Evolutionary conservation across 441 rosid species (phyloP).

Genomic region (Euphorbia corollata): DNA sequence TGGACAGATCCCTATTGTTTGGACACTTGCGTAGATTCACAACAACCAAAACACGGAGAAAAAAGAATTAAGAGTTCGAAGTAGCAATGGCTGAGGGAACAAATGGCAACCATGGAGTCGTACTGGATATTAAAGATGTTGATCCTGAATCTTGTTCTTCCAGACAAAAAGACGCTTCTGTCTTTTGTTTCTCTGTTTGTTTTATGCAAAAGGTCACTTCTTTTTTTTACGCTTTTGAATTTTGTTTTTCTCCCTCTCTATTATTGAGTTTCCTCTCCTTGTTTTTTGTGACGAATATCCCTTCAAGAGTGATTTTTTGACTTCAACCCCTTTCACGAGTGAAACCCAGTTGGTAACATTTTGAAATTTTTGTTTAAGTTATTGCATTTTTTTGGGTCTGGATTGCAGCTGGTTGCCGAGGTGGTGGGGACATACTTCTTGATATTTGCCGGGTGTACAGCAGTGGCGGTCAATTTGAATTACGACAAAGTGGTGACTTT

Average conservation of each 20-base stretch:
- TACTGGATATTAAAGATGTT: conserved; percentile 40
- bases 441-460: conserved; percentile 77
- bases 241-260: no score
- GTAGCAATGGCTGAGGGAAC: conserved; percentile 9
- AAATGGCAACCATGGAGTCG: conserved; percentile 34
- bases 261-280: neutral
- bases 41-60: no score
- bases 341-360: neutral
- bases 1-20: neutral
- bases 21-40: neutral
- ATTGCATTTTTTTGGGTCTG: no score
- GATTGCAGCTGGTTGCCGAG: conserved; percentile 69
- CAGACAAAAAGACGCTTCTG: conserved; percentile 23
- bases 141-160: conserved; percentile 10
- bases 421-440: conserved; percentile 69
- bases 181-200: conserved; percentile 42
- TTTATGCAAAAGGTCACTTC: conserved; percentile 64
- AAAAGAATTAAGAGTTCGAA: no score
- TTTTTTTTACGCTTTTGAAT: neutral
- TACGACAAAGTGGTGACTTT: conserved; percentile 55
- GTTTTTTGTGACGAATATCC: neutral
- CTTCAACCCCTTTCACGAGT: conserved; percentile 1
- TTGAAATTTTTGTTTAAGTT: neutral
- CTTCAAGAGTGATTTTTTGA: neutral
- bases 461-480: conserved; percentile 68